phyloP scores from a whole-genome alignment of 106 monocot species.

The Dioscorea alata region DNA sequence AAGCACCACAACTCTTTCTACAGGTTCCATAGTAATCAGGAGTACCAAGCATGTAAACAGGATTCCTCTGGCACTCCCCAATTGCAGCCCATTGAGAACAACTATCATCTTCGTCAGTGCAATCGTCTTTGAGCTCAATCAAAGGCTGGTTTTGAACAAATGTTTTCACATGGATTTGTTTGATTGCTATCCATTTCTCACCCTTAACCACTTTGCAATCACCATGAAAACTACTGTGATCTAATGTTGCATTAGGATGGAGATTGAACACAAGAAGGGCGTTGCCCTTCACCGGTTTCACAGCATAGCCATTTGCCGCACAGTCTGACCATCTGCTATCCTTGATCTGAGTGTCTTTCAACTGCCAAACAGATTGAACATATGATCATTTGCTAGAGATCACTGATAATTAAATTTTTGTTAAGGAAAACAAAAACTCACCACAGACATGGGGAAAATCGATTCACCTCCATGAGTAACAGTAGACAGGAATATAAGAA shows the following conservation, averaged over 20 bases:
- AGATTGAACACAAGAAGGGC: conserved; percentile 62
- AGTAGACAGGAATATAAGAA: conserved; percentile 51
- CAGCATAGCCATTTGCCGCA: conserved; percentile 29
- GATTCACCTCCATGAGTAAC: conserved; percentile 61
- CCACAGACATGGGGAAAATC: conserved; percentile 56
- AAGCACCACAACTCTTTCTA: conserved; percentile 56
- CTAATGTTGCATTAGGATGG: conserved; percentile 38
- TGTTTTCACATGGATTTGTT: conserved; percentile 38
- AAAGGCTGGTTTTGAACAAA: neutral
- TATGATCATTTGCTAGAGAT: neutral
- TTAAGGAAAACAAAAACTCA: conserved; percentile 2
- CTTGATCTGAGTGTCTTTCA: conserved; percentile 27
- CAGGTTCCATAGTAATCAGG: conserved; percentile 76
- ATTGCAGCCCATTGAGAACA: conserved; percentile 56
- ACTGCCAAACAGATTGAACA: conserved; percentile 10
- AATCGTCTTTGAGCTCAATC: conserved; percentile 16
- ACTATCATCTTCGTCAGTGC: conserved; percentile 62
- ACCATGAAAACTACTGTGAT: conserved; percentile 43
- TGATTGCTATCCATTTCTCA: conserved; percentile 59
- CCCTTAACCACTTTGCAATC: conserved; percentile 48
- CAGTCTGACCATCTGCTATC: conserved; percentile 33
- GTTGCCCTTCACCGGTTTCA: conserved; percentile 54
- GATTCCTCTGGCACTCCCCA: conserved; percentile 67
- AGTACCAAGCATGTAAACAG: conserved; percentile 59
- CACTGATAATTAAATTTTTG: neutral